A percentile compares a stretch with the other conserved stretches of the same genome.
Evolutionary conservation across 805 yeast genomes (phyloP).

Genomic region (Maudiozyma pseudohumilis): DNA sequence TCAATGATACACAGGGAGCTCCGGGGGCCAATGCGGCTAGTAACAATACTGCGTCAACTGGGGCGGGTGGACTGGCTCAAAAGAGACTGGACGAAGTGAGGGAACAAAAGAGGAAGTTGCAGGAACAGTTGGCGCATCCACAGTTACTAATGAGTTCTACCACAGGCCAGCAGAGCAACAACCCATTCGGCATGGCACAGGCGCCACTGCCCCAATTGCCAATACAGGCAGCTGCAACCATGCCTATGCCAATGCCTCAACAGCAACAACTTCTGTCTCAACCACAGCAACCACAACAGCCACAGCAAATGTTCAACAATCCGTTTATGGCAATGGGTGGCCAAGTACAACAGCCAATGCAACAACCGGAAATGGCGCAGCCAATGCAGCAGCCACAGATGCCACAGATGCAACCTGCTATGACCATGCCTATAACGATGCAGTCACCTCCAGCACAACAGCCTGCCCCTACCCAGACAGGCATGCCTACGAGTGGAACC

Average conservation of each 20-base stretch:
- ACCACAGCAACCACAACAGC: background rate
- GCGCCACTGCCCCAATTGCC: background rate
- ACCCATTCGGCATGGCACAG: constrained; percentile 14
- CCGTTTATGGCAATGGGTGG: constrained; percentile 17
- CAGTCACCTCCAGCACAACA: background rate
- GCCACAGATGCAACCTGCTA: constrained; percentile 6
- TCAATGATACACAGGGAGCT: constrained; percentile 5
- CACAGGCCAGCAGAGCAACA: constrained; percentile 20
- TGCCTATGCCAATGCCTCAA: background rate
- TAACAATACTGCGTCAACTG: background rate
- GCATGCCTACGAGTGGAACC: constrained; percentile 16
- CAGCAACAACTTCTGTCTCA: background rate
- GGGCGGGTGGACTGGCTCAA: constrained; percentile 16
- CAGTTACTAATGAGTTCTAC: constrained; percentile 21
- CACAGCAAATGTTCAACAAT: constrained; percentile 2
- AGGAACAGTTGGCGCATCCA: constrained; percentile 26
- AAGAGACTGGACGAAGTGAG: constrained; percentile 28
- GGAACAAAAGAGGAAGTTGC: constrained; percentile 24
- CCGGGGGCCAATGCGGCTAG: constrained; percentile 1
- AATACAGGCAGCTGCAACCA: constrained; percentile 10
- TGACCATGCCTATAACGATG: constrained; percentile 1
- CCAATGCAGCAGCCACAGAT: constrained; percentile 7
- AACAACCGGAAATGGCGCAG: constrained; percentile 14
- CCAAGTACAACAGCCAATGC: constrained; percentile 1
- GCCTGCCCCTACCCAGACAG: background rate